Evolutionary conservation across 192 early-diverging fungal genomes (phyloP).

Genomic region (Gonapodya sp.): DNA sequence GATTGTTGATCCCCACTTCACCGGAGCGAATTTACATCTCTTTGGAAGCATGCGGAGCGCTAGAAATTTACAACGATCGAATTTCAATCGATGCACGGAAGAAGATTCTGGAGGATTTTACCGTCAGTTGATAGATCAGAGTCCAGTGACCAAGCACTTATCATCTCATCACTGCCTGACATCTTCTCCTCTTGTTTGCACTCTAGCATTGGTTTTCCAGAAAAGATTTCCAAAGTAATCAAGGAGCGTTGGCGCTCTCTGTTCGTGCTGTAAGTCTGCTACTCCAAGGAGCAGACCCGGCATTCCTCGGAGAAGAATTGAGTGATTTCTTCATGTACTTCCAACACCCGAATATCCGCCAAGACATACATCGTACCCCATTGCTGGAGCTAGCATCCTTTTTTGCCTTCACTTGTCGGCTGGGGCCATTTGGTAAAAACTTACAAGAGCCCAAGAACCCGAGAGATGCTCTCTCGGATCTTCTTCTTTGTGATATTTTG

Average conservation of each 20-base stretch:
- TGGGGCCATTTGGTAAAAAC: neutral
- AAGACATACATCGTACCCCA: neutral
- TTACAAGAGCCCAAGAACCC: neutral
- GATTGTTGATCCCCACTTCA: neutral
- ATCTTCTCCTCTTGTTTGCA: neutral
- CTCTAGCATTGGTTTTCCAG: neutral
- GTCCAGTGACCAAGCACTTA: no score
- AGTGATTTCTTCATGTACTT: neutral
- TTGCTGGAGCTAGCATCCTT: neutral
- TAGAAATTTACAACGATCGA: neutral
- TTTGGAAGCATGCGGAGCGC: neutral
- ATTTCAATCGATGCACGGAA: neutral
- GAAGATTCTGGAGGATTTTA: neutral
- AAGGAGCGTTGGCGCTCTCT: neutral
- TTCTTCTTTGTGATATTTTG: neutral
- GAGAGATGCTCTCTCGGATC: neutral
- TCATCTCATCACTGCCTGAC: no score
- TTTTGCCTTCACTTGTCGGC: neutral
- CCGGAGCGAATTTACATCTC: neutral
- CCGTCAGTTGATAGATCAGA: neutral
- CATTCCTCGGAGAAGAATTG: neutral
- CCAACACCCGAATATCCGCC: neutral
- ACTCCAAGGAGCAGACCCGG: neutral
- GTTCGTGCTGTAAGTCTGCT: neutral
- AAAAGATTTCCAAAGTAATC: neutral